These are phyloP conservation scores for Macrotyloma uniflorum DNA, from an alignment of 306 rosid species.

Conservation along the genomic window DNA sequence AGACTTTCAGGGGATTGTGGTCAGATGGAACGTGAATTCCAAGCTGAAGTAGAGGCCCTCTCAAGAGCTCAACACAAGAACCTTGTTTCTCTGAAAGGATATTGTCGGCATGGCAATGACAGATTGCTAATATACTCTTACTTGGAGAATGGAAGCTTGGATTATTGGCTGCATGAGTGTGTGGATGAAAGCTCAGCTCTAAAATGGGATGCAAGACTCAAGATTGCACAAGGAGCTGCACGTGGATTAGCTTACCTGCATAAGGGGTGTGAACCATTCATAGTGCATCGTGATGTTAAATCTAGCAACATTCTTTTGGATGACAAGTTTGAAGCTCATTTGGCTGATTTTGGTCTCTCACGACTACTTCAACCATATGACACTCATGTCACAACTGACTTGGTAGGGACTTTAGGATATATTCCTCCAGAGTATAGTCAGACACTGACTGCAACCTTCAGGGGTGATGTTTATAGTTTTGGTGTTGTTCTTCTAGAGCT, in stretches of 20 bases:
- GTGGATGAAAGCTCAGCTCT: constrained; percentile 57
- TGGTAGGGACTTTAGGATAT: constrained; percentile 83
- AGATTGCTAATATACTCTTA: constrained; percentile 79
- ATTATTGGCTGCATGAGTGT: constrained; percentile 81
- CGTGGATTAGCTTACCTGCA: constrained; percentile 78
- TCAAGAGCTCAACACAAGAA: constrained; percentile 88
- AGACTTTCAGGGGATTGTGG: constrained; percentile 89
- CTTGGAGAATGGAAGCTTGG: constrained; percentile 86
- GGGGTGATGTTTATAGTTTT: constrained; percentile 80
- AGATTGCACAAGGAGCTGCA: constrained; percentile 78
- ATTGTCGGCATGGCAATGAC: constrained; percentile 68
- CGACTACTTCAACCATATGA: constrained; percentile 75
- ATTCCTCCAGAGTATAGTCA: constrained; percentile 88
- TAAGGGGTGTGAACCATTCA: constrained; percentile 70
- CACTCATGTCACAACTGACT: constrained; percentile 77
- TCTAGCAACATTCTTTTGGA: constrained; percentile 83
- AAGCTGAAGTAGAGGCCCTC: constrained; percentile 89
- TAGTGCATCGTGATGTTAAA: constrained; percentile 78
- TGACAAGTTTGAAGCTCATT: constrained; percentile 69
- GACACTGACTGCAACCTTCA: constrained; percentile 67
- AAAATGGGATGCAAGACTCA: constrained; percentile 71
- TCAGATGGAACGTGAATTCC: constrained; percentile 85
- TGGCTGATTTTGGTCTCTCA: constrained; percentile 85
- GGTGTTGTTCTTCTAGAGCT: constrained; percentile 91
- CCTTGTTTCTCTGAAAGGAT: constrained; percentile 82